Base-by-base conservation (phyloP, 2,329 filamentous ascomycete genomes). In the Beauveria sp. region DNA sequence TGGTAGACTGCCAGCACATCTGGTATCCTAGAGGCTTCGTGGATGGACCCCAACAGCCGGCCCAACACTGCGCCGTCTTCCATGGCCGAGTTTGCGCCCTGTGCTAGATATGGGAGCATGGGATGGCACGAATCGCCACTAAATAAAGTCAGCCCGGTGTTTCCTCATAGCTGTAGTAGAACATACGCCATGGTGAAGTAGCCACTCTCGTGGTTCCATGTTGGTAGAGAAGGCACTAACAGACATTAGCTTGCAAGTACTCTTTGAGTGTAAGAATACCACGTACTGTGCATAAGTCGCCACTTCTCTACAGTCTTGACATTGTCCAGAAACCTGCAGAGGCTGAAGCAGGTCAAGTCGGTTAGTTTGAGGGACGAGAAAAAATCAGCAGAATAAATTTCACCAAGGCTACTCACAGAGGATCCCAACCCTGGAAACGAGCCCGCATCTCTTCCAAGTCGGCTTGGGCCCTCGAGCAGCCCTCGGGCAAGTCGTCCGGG, bases 61-160 rank as follows among this genome's bases (percentile, higher is more conserved):
- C 86, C 87, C 0, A 90, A 72, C 0, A 87, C 84, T 0, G 86
- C 85, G 0, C 86, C 87, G 58, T 90, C 87, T 67, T 90, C 87
- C 1, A 90, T 76, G 0, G 83, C 82, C 0, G 81, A 85, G 67
- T 88, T 88, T 16, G 87, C 87, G 0, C 87, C 86, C 70, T 85
- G 87, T 0, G 83, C 86, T 30, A 85, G 75, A 64, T 84, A 83
- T 3, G 84, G 84, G 2, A 87, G 72, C 84, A 86, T 86, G 0
- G 84, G 81, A 67, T 87, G 85, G 63, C 84, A 87, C 1, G 82
- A 76, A 64, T 88, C 85, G 5, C 85, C 85, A 1, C 74, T 76
- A n/a, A 59, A 43, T 40, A 55, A 37, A 60, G 26, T 26, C 26
- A 28, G 46, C 30, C 3, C 2, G 14, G 46, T 2, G 20, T 16